phyloP scores from a whole-genome alignment of 2,329 filamentous ascomycete species.

The Verticillium albo-atrum region DNA sequence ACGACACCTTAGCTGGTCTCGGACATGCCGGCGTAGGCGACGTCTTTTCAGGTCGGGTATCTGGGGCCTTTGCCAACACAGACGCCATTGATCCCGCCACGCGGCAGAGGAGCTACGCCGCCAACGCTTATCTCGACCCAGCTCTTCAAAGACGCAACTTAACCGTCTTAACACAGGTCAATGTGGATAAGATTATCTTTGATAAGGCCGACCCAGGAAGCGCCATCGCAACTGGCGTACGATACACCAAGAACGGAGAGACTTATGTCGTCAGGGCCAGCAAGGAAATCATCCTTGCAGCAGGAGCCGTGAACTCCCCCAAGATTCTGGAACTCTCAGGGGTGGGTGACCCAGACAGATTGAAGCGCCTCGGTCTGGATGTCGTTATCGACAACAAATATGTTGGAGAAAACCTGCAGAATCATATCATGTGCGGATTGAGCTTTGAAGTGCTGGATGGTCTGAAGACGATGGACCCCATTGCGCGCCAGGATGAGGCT shows the following conservation, averaged over 20 bases:
- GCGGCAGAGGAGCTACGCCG: conserved; percentile 19
- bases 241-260: conserved; percentile 7
- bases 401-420: conserved; percentile 35
- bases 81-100: conserved; percentile 19
- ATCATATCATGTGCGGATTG: conserved; percentile 19
- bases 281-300: conserved; percentile 37
- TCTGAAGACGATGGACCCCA: conserved; percentile 15
- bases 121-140: conserved; percentile 15
- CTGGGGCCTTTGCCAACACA: neutral
- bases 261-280: conserved; percentile 16
- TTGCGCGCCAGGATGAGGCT: conserved; percentile 14
- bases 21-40: conserved; percentile 13
- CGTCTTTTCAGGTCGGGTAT: conserved; percentile 16
- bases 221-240: conserved; percentile 15
- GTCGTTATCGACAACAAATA: conserved; percentile 26
- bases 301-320: conserved; percentile 36
- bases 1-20: conserved; percentile 13
- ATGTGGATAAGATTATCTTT: conserved; percentile 18
- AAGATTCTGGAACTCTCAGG: conserved; percentile 38
- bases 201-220: conserved; percentile 7
- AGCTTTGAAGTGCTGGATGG: conserved; percentile 17
- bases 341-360: conserved; percentile 27
- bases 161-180: conserved; percentile 16
- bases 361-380: conserved; percentile 24
- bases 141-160: conserved; percentile 16